These are phyloP conservation scores for Fistulinella cinereoalba DNA, from an alignment of 1,284 basidiomycete genomes.

Conservation along the genomic window DNA sequence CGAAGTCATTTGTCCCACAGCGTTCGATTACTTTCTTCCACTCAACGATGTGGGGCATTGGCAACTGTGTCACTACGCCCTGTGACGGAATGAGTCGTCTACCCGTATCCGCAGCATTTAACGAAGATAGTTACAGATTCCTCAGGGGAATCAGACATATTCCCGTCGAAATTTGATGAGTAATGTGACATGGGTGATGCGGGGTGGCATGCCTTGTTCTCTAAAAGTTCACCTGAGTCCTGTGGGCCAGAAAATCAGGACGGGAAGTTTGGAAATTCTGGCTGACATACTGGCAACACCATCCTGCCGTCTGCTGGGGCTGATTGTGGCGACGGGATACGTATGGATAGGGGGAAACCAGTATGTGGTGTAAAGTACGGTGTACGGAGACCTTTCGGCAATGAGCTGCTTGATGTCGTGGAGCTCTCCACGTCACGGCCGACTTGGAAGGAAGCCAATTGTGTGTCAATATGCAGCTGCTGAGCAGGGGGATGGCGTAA, in stretches of 20 bases:
- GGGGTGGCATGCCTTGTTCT: constrained; percentile 5
- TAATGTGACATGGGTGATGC: constrained; percentile 13
- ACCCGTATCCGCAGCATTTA: background rate
- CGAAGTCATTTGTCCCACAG: constrained; percentile 41
- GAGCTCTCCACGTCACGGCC: constrained; percentile 19
- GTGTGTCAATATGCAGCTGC: constrained; percentile 22
- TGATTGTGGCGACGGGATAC: constrained; percentile 13
- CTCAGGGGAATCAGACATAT: background rate
- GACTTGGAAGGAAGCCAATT: constrained; percentile 3
- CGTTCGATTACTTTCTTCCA: constrained; percentile 28
- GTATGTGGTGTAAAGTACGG: constrained; percentile 6
- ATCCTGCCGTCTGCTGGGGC: constrained; percentile 4
- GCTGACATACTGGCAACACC: constrained; percentile 11
- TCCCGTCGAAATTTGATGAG: constrained; percentile 5
- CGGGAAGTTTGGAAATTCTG: background rate
- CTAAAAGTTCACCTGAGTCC: no score
- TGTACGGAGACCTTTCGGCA: constrained; percentile 8
- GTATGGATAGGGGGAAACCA: constrained; percentile 1
- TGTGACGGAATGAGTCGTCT: constrained; percentile 14
- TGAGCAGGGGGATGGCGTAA: constrained; percentile 9
- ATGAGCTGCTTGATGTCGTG: constrained; percentile 19
- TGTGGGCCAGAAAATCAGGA: constrained; percentile 3
- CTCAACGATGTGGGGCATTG: constrained; percentile 25
- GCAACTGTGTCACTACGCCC: constrained; percentile 22
- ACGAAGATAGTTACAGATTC: constrained; percentile 15